Evolutionary conservation across 768 basidiomycete species (phyloP).

Genomic region (Tricholoma furcatifolium): DNA sequence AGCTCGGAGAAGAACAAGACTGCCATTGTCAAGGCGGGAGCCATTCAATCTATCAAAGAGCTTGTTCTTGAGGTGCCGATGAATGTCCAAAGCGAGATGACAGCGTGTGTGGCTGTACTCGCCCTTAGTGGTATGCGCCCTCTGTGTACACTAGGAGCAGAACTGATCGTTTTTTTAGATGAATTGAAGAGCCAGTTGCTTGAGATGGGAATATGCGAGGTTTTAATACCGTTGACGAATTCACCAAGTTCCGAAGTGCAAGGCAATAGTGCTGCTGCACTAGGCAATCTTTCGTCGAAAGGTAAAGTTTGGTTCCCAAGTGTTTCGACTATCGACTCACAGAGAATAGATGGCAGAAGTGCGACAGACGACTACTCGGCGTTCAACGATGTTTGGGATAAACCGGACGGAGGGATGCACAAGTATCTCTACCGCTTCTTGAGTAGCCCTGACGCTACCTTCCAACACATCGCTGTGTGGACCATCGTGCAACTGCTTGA

Average conservation of each 20-base stretch:
- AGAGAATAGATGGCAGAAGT: conserved; percentile 63
- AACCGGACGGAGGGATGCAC: conserved; percentile 97
- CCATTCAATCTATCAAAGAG: conserved; percentile 95
- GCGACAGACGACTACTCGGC: conserved; percentile 89
- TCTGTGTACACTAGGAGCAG: neutral
- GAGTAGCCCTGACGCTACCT: conserved; percentile 90
- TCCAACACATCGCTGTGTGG: conserved; percentile 99
- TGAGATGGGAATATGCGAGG: conserved; percentile 98
- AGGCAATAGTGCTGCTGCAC: conserved; percentile 96
- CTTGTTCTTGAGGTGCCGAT: conserved; percentile 93
- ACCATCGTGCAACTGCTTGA: conserved; percentile 97
- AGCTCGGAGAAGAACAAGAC: conserved; percentile 98
- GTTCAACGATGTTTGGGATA: conserved; percentile 97
- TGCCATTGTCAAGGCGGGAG: conserved; percentile 96
- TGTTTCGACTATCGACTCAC: neutral
- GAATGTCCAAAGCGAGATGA: conserved; percentile 99
- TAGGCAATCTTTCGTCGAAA: conserved; percentile 97
- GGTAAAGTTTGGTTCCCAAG: conserved; percentile 45
- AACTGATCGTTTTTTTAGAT: conserved; percentile 48
- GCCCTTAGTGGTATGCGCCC: conserved; percentile 83
- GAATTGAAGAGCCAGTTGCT: conserved; percentile 95
- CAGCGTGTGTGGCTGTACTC: conserved; percentile 95
- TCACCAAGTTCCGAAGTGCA: conserved; percentile 97
- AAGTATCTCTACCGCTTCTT: conserved; percentile 93
- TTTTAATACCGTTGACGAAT: conserved; percentile 94